Percentiles rank a stretch among this genome's conserved stretches.
Evolutionary conservation across 1,284 basidiomycete species (phyloP).

Genomic region (Puccinia polysora): DNA sequence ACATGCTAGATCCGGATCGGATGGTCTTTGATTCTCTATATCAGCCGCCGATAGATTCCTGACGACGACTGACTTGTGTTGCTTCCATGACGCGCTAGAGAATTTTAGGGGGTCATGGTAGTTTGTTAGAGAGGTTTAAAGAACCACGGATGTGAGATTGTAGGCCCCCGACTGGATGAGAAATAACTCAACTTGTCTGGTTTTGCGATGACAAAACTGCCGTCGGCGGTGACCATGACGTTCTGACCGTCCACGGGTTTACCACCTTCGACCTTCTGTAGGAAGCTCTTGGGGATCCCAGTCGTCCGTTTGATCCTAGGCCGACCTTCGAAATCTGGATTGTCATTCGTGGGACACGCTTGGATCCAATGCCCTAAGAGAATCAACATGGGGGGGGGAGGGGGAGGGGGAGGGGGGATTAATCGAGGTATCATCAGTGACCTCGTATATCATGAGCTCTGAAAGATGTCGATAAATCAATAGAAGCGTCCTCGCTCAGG

Average conservation of each 20-base stretch:
- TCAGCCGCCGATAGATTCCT: conserved; percentile 76
- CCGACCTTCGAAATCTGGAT: conserved; percentile 86
- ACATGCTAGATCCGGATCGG: conserved; percentile 72
- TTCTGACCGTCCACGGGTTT: conserved; percentile 61
- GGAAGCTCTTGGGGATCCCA: conserved; percentile 84
- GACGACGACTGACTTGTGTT: conserved; percentile 68
- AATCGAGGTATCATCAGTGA: conserved; percentile 52
- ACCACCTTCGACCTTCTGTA: conserved; percentile 89
- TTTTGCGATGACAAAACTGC: conserved; percentile 88
- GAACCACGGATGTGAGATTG: too few relatives aligned
- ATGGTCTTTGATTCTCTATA: conserved; percentile 71
- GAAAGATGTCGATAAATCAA: too few relatives aligned
- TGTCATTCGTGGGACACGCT: conserved; percentile 94
- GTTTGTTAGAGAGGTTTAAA: neutral
- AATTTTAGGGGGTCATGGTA: neutral
- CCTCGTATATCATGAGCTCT: too few relatives aligned
- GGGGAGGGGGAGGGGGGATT: conserved; percentile 45
- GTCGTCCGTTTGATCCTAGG: conserved; percentile 96
- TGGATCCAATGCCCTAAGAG: conserved; percentile 94
- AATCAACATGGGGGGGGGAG: too few relatives aligned
- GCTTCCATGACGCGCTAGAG: conserved; percentile 79
- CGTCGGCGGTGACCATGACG: conserved; percentile 93
- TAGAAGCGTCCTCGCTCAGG: too few relatives aligned
- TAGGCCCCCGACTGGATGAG: neutral
- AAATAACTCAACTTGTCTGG: conserved; percentile 71